phyloP scores from a whole-genome alignment of 2,329 filamentous ascomycete genomes.

The Aspergillus sp. region DNA sequence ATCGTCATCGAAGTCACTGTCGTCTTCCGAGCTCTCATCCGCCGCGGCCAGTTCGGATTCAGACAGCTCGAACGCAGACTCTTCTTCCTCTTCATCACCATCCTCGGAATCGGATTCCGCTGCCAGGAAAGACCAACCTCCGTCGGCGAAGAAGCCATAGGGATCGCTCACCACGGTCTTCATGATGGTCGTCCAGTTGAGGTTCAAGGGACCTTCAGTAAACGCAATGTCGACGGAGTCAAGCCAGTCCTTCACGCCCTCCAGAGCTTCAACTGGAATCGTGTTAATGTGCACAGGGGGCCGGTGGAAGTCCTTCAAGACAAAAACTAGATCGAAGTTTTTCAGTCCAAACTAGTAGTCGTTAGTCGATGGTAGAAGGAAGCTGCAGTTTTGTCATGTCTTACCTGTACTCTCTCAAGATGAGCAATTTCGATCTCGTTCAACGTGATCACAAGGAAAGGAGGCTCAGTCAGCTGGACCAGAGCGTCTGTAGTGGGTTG shows the following conservation, averaged over 20 bases:
- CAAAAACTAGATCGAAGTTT: conserved; percentile 97
- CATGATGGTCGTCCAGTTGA: conserved; percentile 99
- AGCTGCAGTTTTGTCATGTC: not conserved
- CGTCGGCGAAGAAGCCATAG: conserved; percentile 91
- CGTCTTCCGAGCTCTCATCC: conserved; percentile 81
- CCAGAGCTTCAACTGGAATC: conserved; percentile 90
- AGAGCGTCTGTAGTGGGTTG: conserved; percentile 96
- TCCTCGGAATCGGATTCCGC: conserved; percentile 85
- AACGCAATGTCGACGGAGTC: conserved; percentile 94
- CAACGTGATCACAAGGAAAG: conserved; percentile 92
- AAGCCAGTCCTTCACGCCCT: conserved; percentile 96
- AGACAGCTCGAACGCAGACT: conserved; percentile 86
- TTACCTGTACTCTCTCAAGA: conserved; percentile 78
- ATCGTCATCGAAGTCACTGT: conserved; percentile 90
- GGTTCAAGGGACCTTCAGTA: conserved; percentile 89
- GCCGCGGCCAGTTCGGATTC: conserved; percentile 72
- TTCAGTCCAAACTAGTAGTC: conserved; percentile 80
- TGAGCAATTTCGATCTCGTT: conserved; percentile 96
- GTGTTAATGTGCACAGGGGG: conserved; percentile 93
- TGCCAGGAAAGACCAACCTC: conserved; percentile 90
- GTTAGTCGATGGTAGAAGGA: conserved; percentile 20
- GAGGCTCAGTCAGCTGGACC: conserved; percentile 93
- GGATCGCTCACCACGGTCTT: conserved; percentile 95
- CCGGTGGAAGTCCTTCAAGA: conserved; percentile 96
- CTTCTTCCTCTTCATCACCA: conserved; percentile 73